A percentile compares a stretch with the other conserved stretches of the same genome.
Conservation (phyloP, 176 grass and related monocot genomes). For the Triticum urartu region DNA sequence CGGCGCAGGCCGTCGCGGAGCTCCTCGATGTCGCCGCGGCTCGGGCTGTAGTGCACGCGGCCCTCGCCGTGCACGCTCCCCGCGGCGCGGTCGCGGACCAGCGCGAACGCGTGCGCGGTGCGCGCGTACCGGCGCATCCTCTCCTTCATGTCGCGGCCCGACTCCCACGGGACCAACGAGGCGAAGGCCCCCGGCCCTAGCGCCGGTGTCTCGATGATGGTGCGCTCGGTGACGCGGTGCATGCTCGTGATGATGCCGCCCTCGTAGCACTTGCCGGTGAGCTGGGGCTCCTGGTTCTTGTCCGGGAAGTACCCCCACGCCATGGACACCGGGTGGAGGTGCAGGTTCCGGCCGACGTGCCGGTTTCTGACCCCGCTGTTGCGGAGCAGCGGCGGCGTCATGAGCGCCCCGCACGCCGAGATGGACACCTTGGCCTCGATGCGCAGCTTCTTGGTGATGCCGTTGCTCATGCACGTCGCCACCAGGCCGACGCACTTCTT, state of each 20-base stretch:
- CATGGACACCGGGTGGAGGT: conserved; percentile 74
- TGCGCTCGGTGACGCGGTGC: conserved; percentile 57
- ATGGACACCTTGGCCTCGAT: conserved; percentile 70
- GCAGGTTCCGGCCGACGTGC: conserved; percentile 86
- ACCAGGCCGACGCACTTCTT: conserved; percentile 68
- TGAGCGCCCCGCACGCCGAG: conserved; percentile 66
- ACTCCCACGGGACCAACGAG: conserved; percentile 62
- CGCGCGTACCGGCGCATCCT: conserved; percentile 64
- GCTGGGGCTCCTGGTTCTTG: conserved; percentile 7
- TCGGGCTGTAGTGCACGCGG: conserved; percentile 40
- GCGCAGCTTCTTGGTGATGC: conserved; percentile 50
- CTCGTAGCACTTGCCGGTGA: conserved; percentile 58
- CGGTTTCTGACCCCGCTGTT: conserved; percentile 61
- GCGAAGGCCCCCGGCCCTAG: conserved; percentile 57
- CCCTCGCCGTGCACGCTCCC: conserved; percentile 52
- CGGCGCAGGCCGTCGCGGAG: conserved; percentile 49
- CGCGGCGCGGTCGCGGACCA: conserved; percentile 66
- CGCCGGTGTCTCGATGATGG: conserved; percentile 74
- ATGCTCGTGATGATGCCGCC: conserved; percentile 92
- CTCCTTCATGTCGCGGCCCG: conserved; percentile 69
- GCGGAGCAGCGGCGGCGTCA: conserved; percentile 59
- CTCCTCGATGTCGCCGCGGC: conserved; percentile 45
- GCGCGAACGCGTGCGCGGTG: conserved; percentile 65
- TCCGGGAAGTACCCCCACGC: conserved; percentile 98
- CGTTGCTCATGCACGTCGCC: conserved; percentile 28